Evolutionary conservation across 2,329 filamentous ascomycete genomes (phyloP).

Genomic region (Microcyclospora pomicola): DNA sequence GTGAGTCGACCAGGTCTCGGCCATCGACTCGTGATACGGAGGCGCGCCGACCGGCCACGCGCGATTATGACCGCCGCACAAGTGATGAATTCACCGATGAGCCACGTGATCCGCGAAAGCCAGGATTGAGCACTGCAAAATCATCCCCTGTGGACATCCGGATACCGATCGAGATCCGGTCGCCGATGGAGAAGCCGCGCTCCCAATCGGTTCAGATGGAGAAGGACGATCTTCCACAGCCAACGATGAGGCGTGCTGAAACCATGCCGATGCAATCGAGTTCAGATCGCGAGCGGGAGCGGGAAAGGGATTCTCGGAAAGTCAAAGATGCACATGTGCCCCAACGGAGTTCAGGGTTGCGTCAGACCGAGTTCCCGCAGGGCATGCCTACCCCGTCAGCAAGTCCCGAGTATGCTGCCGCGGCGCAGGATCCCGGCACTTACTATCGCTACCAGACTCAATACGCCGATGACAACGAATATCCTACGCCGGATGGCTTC

Average conservation of each 20-base stretch:
- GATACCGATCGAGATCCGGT: constrained; percentile 6
- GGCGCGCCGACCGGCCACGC: constrained; percentile 9
- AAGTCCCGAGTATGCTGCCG: constrained; percentile 14
- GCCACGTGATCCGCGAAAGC: constrained; percentile 5
- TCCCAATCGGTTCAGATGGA: constrained; percentile 17
- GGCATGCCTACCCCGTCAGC: constrained; percentile 15
- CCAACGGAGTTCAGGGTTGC: constrained; percentile 10
- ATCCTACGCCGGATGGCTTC: constrained; percentile 18
- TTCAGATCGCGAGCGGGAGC: constrained; percentile 5
- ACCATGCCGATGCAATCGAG: constrained; percentile 25
- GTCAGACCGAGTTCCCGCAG: constrained; percentile 15
- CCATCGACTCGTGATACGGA: constrained; percentile 8
- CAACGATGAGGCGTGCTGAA: constrained; percentile 27
- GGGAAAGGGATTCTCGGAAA: constrained; percentile 2
- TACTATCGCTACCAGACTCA: constrained; percentile 15
- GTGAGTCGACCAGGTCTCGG: constrained; percentile 6
- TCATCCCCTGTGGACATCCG: constrained; percentile 19
- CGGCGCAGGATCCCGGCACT: constrained; percentile 4
- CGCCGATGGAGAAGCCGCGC: constrained; percentile 10
- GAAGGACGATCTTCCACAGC: constrained; percentile 18
- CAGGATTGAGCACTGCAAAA: constrained; percentile 26
- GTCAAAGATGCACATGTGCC: constrained; percentile 5
- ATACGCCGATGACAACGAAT: constrained; percentile 20
- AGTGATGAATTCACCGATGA: constrained; percentile 11
- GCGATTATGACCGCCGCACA: constrained; percentile 13